These are phyloP conservation scores for Naegleria gruberi DNA, from an alignment of 208 protist species.

Conservation along the genomic window DNA sequence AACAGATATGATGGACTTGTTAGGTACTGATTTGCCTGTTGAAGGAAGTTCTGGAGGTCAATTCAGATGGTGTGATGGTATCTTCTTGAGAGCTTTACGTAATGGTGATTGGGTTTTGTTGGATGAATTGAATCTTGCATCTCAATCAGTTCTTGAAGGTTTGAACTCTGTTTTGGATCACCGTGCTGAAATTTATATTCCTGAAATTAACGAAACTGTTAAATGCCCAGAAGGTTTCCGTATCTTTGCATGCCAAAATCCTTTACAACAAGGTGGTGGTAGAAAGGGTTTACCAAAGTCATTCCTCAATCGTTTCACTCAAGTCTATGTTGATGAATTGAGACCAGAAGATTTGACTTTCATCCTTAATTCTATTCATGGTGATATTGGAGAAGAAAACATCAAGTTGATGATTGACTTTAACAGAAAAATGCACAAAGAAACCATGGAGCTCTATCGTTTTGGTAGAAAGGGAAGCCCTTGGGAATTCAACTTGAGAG, in stretches of 20 bases:
- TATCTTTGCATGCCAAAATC: slow-evolving; percentile 99
- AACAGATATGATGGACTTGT: slow-evolving; percentile 95
- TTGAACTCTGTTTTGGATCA: slow-evolving; percentile 99
- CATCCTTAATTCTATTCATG: slow-evolving; percentile 64
- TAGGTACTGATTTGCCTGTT: slow-evolving; percentile 74
- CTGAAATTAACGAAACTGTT: slow-evolving; percentile 75
- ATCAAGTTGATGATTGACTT: slow-evolving; percentile 85
- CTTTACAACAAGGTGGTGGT: slow-evolving; percentile 91
- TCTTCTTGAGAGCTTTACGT: slow-evolving; percentile 87
- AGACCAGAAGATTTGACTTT: slow-evolving; percentile 64
- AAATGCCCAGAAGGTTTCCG: slow-evolving; percentile 68
- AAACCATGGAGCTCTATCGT: slow-evolving; percentile 62
- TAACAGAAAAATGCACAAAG: slow-evolving; percentile 71
- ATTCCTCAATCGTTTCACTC: slow-evolving; percentile 99
- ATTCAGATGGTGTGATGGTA: slow-evolving; percentile 97
- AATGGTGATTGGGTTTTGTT: slow-evolving; percentile 97
- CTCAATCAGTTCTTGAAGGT: slow-evolving; percentile 97
- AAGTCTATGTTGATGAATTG: slow-evolving; percentile 85
- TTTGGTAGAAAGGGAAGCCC: slow-evolving; percentile 19
- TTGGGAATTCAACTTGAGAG: slow-evolving; percentile 97
- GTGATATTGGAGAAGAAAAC: slow-evolving; percentile 52
- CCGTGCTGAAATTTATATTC: slow-evolving; percentile 79
- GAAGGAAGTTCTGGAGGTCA: slow-evolving; percentile 48
- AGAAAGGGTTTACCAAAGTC: slow-evolving; percentile 98
- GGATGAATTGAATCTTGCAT: slow-evolving; percentile 99